Conservation (phyloP, 1,284 basidiomycete species). For the Stygiomarasmius scandens region DNA sequence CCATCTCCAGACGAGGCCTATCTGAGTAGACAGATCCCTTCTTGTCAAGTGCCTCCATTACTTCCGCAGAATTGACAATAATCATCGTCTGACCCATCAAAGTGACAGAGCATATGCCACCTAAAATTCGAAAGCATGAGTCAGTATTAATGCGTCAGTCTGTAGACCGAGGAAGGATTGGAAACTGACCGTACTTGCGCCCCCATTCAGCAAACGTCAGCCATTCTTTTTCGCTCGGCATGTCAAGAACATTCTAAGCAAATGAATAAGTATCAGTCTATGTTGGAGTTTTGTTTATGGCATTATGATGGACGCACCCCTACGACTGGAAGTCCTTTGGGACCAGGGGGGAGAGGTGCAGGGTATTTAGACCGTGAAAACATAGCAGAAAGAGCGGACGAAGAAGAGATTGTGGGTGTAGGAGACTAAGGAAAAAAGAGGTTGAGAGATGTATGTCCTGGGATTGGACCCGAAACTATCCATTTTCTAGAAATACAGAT, state of each 20-base stretch:
- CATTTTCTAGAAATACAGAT: neutral
- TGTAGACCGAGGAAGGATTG: no score
- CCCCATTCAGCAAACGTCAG: slow-evolving; percentile 25
- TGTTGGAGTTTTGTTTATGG: no score
- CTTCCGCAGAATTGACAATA: slow-evolving; percentile 33
- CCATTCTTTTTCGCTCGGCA: slow-evolving; percentile 23
- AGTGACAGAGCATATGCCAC: slow-evolving; percentile 21
- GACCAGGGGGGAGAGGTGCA: slow-evolving; percentile 24
- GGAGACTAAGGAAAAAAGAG: neutral
- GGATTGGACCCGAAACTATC: neutral
- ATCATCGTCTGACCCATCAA: slow-evolving; percentile 34
- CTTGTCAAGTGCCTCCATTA: slow-evolving; percentile 37
- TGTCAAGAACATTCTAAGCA: slow-evolving; percentile 19
- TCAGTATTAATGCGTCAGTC: no score
- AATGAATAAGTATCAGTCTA: neutral
- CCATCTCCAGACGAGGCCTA: slow-evolving; percentile 33
- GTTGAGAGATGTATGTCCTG: neutral
- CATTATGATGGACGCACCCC: slow-evolving; percentile 15
- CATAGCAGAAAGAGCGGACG: neutral
- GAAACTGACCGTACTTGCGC: slow-evolving; percentile 21
- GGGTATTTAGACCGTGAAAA: slow-evolving; percentile 2
- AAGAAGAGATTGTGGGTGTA: neutral
- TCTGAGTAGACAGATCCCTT: slow-evolving; percentile 40
- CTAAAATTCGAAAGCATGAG: neutral
- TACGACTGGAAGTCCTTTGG: slow-evolving; percentile 22